A percentile compares a stretch with the other conserved stretches of the same genome.
phyloP scores from a whole-genome alignment of 768 basidiomycete species.

The Tricholoma sp. region DNA sequence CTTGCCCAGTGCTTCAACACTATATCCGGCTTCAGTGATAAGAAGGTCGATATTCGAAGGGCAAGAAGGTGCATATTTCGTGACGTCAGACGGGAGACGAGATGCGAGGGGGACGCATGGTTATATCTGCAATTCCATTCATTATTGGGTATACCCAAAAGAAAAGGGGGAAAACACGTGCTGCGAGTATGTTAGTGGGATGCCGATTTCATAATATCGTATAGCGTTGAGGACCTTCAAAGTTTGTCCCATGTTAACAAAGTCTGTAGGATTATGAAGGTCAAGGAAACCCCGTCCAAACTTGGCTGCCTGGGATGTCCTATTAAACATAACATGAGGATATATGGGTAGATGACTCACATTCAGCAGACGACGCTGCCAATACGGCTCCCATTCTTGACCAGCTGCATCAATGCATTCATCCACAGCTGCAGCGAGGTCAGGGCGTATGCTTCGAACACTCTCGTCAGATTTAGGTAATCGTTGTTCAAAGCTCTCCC shows the following conservation, averaged over 20 bases:
- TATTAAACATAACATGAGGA: background rate
- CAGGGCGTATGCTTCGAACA: slow-evolving; percentile 82
- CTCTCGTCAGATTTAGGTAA: slow-evolving; percentile 93
- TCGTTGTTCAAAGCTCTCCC: slow-evolving; percentile 74
- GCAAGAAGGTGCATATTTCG: slow-evolving; percentile 90
- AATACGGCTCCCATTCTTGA: slow-evolving; percentile 83
- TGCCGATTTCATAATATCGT: slow-evolving; percentile 85
- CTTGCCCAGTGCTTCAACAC: slow-evolving; percentile 96
- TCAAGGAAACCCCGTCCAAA: slow-evolving; percentile 94
- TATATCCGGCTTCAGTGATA: slow-evolving; percentile 76
- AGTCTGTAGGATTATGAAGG: slow-evolving; percentile 86
- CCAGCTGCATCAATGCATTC: slow-evolving; percentile 93
- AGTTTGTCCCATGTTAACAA: slow-evolving; percentile 87
- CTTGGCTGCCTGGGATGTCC: slow-evolving; percentile 72
- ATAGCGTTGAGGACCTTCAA: slow-evolving; percentile 94
- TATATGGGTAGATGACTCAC: slow-evolving; percentile 36
- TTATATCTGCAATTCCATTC: slow-evolving; percentile 55
- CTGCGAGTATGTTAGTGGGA: slow-evolving; percentile 91
- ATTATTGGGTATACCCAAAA: slow-evolving; percentile 1
- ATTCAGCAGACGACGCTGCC: slow-evolving; percentile 83
- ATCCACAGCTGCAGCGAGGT: slow-evolving; percentile 46
- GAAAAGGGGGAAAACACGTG: slow-evolving; percentile 31
- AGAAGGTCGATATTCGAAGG: slow-evolving; percentile 80
- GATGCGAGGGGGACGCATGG: slow-evolving; percentile 71
- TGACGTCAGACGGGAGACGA: slow-evolving; percentile 78